phyloP scores from a whole-genome alignment of 2,329 filamentous ascomycete genomes.

The Aspergillus costaricaensis region DNA sequence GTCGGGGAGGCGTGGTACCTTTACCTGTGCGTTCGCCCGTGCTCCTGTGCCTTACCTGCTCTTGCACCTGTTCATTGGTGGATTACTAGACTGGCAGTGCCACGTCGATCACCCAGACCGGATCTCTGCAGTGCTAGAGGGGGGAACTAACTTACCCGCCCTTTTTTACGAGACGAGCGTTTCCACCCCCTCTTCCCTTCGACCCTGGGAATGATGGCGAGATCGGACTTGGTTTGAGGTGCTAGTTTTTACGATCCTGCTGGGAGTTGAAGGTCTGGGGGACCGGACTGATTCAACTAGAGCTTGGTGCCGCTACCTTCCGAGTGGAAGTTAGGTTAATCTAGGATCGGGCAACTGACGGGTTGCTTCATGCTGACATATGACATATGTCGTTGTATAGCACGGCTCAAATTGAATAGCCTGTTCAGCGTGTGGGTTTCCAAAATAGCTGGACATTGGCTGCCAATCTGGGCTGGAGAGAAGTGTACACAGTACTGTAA shows the following conservation, averaged over 20 bases:
- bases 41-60: slow-evolving; percentile 4
- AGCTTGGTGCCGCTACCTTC: neutral
- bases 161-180: neutral
- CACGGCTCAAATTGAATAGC: neutral
- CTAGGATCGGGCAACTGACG: neutral
- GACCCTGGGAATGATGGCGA: neutral
- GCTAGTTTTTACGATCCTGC: neutral
- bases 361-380: slow-evolving; percentile 4
- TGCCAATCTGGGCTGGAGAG: neutral
- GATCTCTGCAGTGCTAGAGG: neutral
- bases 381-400: neutral
- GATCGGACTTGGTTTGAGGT: neutral
- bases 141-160: neutral
- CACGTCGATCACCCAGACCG: slow-evolving; percentile 12
- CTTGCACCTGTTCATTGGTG: neutral
- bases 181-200: neutral
- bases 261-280: neutral
- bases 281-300: neutral
- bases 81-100: slow-evolving; percentile 6
- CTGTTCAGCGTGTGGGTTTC: neutral
- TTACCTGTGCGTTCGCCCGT: neutral
- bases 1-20: slow-evolving; percentile 2
- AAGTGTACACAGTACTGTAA: too few species aligned
- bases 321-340: neutral
- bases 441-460: neutral